Conservation (phyloP, 1,284 basidiomycete genomes). For the Megacollybia platyphylla region DNA sequence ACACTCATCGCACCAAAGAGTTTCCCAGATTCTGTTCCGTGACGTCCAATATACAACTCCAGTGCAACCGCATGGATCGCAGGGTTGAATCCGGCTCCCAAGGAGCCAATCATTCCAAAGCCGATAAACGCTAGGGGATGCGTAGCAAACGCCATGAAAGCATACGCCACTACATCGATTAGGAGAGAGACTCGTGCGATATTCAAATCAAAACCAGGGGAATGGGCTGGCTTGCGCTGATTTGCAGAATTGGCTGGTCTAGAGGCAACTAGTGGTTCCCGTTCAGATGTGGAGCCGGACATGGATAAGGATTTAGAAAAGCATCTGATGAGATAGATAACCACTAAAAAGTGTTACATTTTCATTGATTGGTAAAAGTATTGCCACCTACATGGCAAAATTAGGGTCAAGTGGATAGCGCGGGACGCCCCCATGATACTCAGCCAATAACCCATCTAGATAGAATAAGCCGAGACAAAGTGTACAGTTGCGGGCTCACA, state of each 20-base stretch:
- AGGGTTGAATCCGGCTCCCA: slow-evolving; percentile 51
- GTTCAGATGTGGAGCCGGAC: too few species aligned
- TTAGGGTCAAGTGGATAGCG: slow-evolving; percentile 44
- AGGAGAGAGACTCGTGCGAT: slow-evolving; percentile 46
- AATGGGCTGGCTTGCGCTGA: slow-evolving; percentile 17
- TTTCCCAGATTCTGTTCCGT: slow-evolving; percentile 41
- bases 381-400: slow-evolving; percentile 52
- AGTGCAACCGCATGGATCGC: slow-evolving; percentile 56
- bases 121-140: slow-evolving; percentile 32
- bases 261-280: slow-evolving; percentile 10
- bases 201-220: slow-evolving; percentile 44
- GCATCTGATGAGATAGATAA: slow-evolving; percentile 40
- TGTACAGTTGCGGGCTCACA: slow-evolving; percentile 24
- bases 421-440: slow-evolving; percentile 47
- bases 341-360: slow-evolving; percentile 20
- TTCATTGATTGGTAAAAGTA: not conserved
- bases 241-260: slow-evolving; percentile 17
- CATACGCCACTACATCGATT: slow-evolving; percentile 45
- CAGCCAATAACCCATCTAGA: slow-evolving; percentile 67
- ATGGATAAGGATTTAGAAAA: too few species aligned
- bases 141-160: slow-evolving; percentile 31
- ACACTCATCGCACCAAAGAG: slow-evolving; percentile 68
- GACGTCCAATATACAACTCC: slow-evolving; percentile 38
- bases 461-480: not conserved
- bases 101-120: slow-evolving; percentile 30